A percentile compares a stretch with the other conserved stretches of the same genome.
These are phyloP conservation scores for Penicillium rolfsii DNA, from an alignment of 2,329 filamentous ascomycete species.

Conservation along the genomic window DNA sequence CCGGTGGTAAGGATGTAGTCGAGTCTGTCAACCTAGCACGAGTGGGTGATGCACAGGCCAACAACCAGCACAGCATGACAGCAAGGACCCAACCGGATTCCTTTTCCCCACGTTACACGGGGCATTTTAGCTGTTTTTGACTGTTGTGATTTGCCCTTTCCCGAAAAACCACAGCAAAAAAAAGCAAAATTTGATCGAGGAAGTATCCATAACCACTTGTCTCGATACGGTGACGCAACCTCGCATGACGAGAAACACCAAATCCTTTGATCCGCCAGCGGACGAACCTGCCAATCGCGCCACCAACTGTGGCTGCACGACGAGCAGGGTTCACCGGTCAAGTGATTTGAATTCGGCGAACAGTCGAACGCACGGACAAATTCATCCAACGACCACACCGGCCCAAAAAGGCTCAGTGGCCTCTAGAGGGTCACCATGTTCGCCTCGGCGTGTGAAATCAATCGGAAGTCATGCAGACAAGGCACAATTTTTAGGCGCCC, in stretches of 20 bases:
- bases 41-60: conserved; percentile 9
- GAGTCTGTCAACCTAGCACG: not conserved
- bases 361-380: conserved; percentile 20
- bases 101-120: conserved; percentile 23
- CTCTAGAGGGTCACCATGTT: not conserved
- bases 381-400: not conserved
- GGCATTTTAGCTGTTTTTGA: conserved; percentile 1
- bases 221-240: not conserved
- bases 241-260: conserved; percentile 1
- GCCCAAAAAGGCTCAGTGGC: not conserved
- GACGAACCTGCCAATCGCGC: not conserved
- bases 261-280: conserved; percentile 17
- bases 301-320: conserved; percentile 22
- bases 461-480: conserved; percentile 16
- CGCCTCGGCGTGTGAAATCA: conserved; percentile 8
- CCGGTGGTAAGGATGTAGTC: not conserved
- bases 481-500: conserved; percentile 26
- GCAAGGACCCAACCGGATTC: conserved; percentile 12
- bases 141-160: not conserved
- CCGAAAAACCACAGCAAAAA: not conserved
- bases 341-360: conserved; percentile 15
- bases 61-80: not conserved
- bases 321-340: conserved; percentile 21
- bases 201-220: not conserved
- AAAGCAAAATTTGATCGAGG: not conserved